Evolutionary conservation across 331 rosid species (phyloP).

Genomic region (Dryas integrifolia): DNA sequence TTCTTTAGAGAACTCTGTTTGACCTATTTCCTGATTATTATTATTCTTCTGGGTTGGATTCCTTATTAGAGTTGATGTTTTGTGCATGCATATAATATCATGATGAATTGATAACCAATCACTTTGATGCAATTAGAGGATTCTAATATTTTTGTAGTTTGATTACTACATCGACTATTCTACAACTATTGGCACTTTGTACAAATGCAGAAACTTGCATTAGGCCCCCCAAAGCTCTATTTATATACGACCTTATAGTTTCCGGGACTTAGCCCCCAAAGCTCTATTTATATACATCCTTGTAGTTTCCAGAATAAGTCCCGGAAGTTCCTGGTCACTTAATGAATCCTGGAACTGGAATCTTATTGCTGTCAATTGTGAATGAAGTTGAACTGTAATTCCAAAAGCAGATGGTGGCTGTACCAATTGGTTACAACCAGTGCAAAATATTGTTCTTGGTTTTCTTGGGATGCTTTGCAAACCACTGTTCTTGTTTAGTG

Average conservation of each 20-base stretch:
- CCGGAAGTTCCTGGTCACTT: not conserved
- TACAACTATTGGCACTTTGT: not conserved
- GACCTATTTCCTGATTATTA: not conserved
- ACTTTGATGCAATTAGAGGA: not conserved
- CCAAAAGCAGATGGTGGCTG: conserved; percentile 1
- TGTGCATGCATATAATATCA: not conserved
- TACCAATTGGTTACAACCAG: not conserved
- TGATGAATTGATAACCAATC: not conserved
- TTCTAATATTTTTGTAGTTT: not conserved
- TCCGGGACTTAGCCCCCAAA: too few relatives aligned
- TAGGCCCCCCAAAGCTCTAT: too few relatives aligned
- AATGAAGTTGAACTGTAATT: not conserved
- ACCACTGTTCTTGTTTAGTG: not conserved
- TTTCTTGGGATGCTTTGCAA: not conserved
- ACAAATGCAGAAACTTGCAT: not conserved
- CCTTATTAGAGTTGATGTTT: not conserved
- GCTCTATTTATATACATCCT: too few relatives aligned
- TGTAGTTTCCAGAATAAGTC: not conserved
- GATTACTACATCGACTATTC: not conserved
- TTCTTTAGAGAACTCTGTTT: not conserved
- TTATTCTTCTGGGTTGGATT: not conserved
- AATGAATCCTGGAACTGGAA: not conserved
- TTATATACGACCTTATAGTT: too few relatives aligned
- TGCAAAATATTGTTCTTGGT: not conserved
- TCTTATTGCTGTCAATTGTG: not conserved